phyloP scores from a whole-genome alignment of 257 asterid species.

The Verbena officinalis region DNA sequence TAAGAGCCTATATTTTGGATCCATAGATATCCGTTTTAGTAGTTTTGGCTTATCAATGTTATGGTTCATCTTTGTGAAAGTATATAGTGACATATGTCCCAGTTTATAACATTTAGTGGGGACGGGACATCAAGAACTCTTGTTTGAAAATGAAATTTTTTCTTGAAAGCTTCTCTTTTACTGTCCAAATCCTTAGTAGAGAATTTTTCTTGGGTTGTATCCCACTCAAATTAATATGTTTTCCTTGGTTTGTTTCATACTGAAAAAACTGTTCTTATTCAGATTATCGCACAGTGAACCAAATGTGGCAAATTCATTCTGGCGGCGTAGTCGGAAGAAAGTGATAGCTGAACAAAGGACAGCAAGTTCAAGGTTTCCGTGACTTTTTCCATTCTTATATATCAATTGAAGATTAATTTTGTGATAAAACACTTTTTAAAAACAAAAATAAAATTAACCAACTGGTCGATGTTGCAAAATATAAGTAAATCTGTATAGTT shows the following conservation, averaged over 20 bases:
- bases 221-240: slow-evolving; percentile 10
- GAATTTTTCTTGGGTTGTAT: not conserved
- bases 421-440: not conserved
- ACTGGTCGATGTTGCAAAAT: not conserved
- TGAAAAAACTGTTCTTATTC: slow-evolving; percentile 35
- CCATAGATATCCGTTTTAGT: slow-evolving; percentile 1
- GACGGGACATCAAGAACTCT: slow-evolving; percentile 12
- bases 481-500: not conserved
- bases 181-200: slow-evolving; percentile 1
- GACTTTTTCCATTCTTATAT: slow-evolving; percentile 10
- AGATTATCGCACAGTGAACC: slow-evolving; percentile 80
- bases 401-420: too few relatives aligned
- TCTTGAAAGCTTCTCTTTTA: slow-evolving; percentile 11
- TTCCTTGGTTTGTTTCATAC: slow-evolving; percentile 14
- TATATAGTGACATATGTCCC: slow-evolving; percentile 1
- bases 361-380: slow-evolving; percentile 65
- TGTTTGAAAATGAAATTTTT: slow-evolving; percentile 10
- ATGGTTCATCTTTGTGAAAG: too few relatives aligned
- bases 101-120: slow-evolving; percentile 12
- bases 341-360: slow-evolving; percentile 70
- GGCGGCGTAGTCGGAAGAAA: slow-evolving; percentile 74
- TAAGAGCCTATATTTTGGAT: slow-evolving; percentile 36
- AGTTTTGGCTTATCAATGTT: slow-evolving; percentile 1
- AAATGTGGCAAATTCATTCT: slow-evolving; percentile 64
- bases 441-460: slow-evolving; percentile 6